Evolutionary conservation across 208 protist genomes (phyloP).

Genomic region (Herpetomonas tarakana): DNA sequence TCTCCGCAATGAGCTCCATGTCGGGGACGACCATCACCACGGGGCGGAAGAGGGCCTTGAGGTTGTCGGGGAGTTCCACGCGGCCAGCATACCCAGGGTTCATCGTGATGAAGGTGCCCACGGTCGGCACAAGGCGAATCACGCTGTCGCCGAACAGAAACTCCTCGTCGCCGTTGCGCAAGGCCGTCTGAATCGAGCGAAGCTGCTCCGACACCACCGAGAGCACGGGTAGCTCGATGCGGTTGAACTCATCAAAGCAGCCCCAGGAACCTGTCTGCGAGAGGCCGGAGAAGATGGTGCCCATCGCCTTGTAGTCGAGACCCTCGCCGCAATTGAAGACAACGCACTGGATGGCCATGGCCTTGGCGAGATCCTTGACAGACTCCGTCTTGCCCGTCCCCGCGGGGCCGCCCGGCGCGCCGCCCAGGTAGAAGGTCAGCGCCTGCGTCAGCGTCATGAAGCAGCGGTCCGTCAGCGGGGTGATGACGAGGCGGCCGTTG

Average conservation of each 20-base stretch:
- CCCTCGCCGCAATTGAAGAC: constrained; percentile 99
- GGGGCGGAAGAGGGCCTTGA: constrained; percentile 99
- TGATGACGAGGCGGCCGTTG: constrained; percentile 99
- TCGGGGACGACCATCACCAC: constrained; percentile 99
- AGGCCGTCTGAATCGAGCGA: constrained; percentile 95
- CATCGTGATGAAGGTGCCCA: constrained; percentile 99
- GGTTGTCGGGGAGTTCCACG: constrained; percentile 98
- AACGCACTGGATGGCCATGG: constrained; percentile 96
- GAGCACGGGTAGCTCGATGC: constrained; percentile 98
- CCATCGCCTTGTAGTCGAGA: constrained; percentile 99
- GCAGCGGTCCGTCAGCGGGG: constrained; percentile 98
- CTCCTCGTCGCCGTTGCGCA: constrained; percentile 75
- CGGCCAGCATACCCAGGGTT: constrained; percentile 99
- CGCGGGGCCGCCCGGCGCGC: constrained; percentile 94
- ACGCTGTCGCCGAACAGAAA: constrained; percentile 92
- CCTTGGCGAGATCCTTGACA: constrained; percentile 98
- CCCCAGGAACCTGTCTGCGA: constrained; percentile 97
- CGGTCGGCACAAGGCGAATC: constrained; percentile 89
- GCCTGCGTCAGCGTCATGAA: constrained; percentile 99
- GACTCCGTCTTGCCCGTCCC: constrained; percentile 98
- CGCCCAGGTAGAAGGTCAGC: constrained; percentile 96
- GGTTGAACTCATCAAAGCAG: constrained; percentile 99
- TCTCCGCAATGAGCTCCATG: constrained; percentile 98
- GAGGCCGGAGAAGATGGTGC: constrained; percentile 97
- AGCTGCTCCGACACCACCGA: constrained; percentile 98